phyloP scores from a whole-genome alignment of 2,329 filamentous ascomycete genomes.

The Xylaria sp. region DNA sequence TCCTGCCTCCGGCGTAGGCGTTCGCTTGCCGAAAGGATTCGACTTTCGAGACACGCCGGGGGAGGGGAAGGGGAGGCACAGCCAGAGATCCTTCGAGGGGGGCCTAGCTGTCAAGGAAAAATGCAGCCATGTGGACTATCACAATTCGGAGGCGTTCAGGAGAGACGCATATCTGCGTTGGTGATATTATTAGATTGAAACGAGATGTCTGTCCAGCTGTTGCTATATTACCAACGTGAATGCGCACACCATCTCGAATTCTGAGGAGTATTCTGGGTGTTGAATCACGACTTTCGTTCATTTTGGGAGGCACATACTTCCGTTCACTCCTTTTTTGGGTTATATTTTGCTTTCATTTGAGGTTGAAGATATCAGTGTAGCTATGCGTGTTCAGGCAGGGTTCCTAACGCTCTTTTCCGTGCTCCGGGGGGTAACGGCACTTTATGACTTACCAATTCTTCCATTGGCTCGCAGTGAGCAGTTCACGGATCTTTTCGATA shows the following conservation, averaged over 20 bases:
- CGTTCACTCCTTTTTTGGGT: conserved; percentile 15
- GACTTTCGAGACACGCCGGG: conserved; percentile 24
- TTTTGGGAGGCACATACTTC: conserved; percentile 1
- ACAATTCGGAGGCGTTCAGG: conserved; percentile 1
- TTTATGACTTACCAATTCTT: conserved; percentile 28
- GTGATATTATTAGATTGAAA: conserved; percentile 6
- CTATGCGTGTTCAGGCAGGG: conserved; percentile 18
- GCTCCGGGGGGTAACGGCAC: conserved; percentile 17
- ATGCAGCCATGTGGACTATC: conserved; percentile 5
- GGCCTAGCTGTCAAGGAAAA: background rate
- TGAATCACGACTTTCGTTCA: conserved; percentile 5
- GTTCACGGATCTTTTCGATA: conserved; percentile 14
- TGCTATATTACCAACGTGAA: conserved; percentile 21
- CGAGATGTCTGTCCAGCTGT: background rate
- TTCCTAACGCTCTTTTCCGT: conserved; percentile 25
- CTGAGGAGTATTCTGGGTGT: background rate
- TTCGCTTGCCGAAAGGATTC: conserved; percentile 27
- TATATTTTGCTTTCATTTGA: background rate
- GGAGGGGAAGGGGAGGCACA: conserved; percentile 7
- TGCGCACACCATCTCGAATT: background rate
- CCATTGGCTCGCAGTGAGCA: background rate
- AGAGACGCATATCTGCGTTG: background rate
- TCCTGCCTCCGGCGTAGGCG: background rate
- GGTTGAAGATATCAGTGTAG: background rate
- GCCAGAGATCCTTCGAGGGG: conserved; percentile 20